phyloP scores from a whole-genome alignment of 1,284 basidiomycete genomes.

The Schizophyllum commune region DNA sequence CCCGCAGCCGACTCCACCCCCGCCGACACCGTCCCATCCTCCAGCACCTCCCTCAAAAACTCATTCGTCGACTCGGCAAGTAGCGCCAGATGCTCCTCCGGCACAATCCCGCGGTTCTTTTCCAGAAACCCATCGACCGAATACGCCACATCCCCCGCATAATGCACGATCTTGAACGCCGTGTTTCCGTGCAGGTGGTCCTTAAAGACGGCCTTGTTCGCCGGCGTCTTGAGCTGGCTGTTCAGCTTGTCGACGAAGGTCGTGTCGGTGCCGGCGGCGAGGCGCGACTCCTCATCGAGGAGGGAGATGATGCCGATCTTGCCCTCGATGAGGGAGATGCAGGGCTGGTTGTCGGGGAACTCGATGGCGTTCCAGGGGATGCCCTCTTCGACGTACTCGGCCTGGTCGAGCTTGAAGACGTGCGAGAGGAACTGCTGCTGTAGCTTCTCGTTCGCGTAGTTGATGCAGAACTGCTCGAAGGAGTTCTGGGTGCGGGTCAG shows the following conservation, averaged over 20 bases:
- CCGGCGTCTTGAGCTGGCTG: constrained; percentile 77
- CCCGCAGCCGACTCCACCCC: not conserved
- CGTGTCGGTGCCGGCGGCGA: constrained; percentile 89
- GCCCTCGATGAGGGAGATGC: constrained; percentile 97
- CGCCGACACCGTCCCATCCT: constrained; percentile 56
- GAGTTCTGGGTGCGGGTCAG: constrained; percentile 58
- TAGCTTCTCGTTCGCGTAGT: constrained; percentile 98
- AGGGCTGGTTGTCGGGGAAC: constrained; percentile 97
- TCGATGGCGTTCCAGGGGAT: constrained; percentile 99
- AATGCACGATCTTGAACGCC: constrained; percentile 97
- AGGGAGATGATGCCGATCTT: constrained; percentile 93
- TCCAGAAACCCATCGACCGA: constrained; percentile 98
- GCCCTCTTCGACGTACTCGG: constrained; percentile 96
- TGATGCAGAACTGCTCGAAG: constrained; percentile 99
- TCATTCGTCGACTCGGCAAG: constrained; percentile 81
- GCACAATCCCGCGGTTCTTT: constrained; percentile 98
- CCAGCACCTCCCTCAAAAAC: constrained; percentile 93
- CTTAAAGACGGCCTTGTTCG: constrained; percentile 89
- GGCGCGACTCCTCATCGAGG: constrained; percentile 95
- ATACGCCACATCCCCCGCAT: constrained; percentile 97
- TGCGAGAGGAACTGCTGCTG: constrained; percentile 97
- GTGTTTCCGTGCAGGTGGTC: constrained; percentile 97
- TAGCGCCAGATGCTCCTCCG: constrained; percentile 94
- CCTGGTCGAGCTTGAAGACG: constrained; percentile 99
- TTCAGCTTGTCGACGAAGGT: constrained; percentile 95